Evolutionary conservation across 345 rosid genomes (phyloP).

Genomic region (Carallia pectinifolia): DNA sequence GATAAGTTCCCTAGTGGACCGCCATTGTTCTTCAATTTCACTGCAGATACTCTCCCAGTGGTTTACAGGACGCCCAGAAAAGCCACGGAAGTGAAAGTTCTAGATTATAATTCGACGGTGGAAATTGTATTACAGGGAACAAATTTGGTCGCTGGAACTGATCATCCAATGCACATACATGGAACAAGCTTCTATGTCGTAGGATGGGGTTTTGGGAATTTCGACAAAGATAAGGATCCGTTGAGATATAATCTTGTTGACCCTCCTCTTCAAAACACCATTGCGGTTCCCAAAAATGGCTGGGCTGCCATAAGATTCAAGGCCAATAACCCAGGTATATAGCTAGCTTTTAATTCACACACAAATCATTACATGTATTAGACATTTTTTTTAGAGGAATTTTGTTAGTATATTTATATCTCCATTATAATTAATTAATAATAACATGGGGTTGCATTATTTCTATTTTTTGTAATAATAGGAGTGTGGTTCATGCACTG

Average conservation of each 20-base stretch:
- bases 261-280: constrained; percentile 26
- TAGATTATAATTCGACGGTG: constrained; percentile 26
- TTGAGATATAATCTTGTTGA: constrained; percentile 30
- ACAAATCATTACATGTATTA: background rate
- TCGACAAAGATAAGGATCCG: constrained; percentile 28
- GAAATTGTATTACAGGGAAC: constrained; percentile 42
- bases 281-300: constrained; percentile 15
- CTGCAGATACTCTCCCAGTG: constrained; percentile 24
- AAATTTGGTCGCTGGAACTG: constrained; percentile 23
- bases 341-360: background rate
- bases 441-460: background rate
- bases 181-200: constrained; percentile 33
- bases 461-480: constrained; percentile 7
- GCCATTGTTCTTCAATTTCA: constrained; percentile 38
- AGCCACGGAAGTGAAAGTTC: constrained; percentile 35
- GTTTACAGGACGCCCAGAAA: constrained; percentile 42
- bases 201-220: constrained; percentile 26
- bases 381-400: background rate
- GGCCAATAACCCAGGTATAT: constrained; percentile 15
- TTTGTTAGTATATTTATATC: background rate
- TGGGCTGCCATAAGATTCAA: constrained; percentile 16
- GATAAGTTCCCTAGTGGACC: constrained; percentile 53
- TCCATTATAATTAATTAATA: background rate
- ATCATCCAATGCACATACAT: constrained; percentile 44
- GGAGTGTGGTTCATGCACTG: constrained; percentile 81